These are phyloP conservation scores for Penicillium sp. DNA, from an alignment of 2,329 filamentous ascomycete species.

Conservation along the genomic window DNA sequence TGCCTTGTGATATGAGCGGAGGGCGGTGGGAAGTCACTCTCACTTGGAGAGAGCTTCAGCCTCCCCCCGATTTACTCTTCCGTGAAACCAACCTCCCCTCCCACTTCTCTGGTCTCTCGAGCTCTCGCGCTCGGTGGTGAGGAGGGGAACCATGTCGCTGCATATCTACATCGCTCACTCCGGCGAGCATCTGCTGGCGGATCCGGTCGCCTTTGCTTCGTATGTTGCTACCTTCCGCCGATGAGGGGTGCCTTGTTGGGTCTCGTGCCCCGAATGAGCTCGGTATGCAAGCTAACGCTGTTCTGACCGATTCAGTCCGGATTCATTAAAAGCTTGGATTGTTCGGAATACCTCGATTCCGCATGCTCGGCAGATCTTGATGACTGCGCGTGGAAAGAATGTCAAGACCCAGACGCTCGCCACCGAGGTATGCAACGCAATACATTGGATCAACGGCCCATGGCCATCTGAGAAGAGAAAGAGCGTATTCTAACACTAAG, in stretches of 20 bases:
- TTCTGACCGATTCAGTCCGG: slow-evolving; percentile 58
- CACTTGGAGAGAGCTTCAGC: slow-evolving; percentile 21
- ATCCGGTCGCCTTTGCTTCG: slow-evolving; percentile 74
- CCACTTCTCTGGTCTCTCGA: slow-evolving; percentile 26
- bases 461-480: neutral
- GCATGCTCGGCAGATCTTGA: slow-evolving; percentile 76
- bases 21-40: slow-evolving; percentile 24
- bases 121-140: slow-evolving; percentile 33
- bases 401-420: slow-evolving; percentile 78
- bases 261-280: slow-evolving; percentile 6
- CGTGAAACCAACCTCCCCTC: slow-evolving; percentile 17
- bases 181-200: slow-evolving; percentile 79
- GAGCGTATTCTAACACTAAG: neutral
- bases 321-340: slow-evolving; percentile 83
- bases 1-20: slow-evolving; percentile 32
- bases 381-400: slow-evolving; percentile 82
- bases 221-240: slow-evolving; percentile 47
- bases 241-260: slow-evolving; percentile 9
- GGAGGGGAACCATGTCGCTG: slow-evolving; percentile 70
- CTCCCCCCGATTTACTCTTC: slow-evolving; percentile 14
- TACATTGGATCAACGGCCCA: neutral
- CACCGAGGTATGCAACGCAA: slow-evolving; percentile 64
- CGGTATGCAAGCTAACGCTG: slow-evolving; percentile 22
- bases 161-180: slow-evolving; percentile 91
- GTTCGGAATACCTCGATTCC: slow-evolving; percentile 72